A percentile compares a stretch with the other conserved stretches of the same genome.
Conservation (phyloP, 208 protist genomes). For the Crithidia thermophila region DNA sequence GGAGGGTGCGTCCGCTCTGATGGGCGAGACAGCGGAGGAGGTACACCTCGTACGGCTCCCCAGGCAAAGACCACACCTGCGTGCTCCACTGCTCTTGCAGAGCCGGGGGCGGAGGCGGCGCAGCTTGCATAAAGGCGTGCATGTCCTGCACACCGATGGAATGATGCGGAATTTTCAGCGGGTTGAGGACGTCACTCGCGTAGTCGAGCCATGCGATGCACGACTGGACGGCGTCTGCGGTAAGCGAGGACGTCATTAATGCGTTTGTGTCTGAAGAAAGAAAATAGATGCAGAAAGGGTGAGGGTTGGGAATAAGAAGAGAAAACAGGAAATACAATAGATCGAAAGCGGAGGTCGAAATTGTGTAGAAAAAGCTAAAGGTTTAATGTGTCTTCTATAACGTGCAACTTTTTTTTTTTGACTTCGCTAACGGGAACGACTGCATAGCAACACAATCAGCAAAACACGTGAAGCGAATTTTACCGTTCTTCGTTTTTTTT, state of each 20-base stretch:
- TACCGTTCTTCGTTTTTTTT: background rate
- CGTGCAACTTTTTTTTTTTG: no score
- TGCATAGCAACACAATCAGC: no score
- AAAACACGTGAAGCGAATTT: no score
- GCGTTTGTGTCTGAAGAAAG: background rate
- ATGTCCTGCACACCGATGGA: conserved; percentile 30
- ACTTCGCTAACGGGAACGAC: no score
- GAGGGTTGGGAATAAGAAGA: background rate
- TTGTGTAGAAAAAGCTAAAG: background rate
- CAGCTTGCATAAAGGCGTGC: conserved; percentile 27
- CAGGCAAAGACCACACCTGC: conserved; percentile 54
- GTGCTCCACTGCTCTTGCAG: conserved; percentile 58
- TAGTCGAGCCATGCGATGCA: conserved; percentile 40
- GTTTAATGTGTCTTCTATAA: no score
- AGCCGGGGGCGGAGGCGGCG: conserved; percentile 38
- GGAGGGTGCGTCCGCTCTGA: conserved; percentile 19
- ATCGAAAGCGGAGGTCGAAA: background rate
- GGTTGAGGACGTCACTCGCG: conserved; percentile 38
- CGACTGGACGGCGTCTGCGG: background rate
- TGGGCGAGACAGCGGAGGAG: conserved; percentile 66
- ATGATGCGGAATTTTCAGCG: conserved; percentile 15
- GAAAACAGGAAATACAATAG: background rate
- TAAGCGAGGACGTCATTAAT: background rate
- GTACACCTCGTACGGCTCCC: conserved; percentile 67
- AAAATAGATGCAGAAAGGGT: background rate